Percentiles rank a stretch among this genome's conserved stretches.
Evolutionary conservation across 306 rosid genomes (phyloP).

Genomic region (Acmispon strigosus): DNA sequence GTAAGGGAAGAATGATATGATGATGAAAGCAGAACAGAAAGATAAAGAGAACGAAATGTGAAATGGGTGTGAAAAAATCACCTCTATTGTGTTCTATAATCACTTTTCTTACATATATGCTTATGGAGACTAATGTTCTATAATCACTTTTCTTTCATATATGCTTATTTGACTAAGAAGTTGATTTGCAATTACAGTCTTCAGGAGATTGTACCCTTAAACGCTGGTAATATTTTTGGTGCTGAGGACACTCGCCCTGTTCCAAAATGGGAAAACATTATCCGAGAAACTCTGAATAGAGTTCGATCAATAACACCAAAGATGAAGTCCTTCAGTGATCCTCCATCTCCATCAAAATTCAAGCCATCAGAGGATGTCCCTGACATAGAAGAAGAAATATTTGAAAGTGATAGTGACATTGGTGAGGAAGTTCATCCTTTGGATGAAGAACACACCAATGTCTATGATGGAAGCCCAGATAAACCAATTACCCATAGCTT

Average conservation of each 20-base stretch:
- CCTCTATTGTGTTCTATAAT: too few relatives aligned
- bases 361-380: conserved; percentile 59
- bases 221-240: conserved; percentile 83
- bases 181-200: conserved; percentile 47
- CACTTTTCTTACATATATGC: neutral
- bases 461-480: conserved; percentile 22
- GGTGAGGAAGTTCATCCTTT: conserved; percentile 81
- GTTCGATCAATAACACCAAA: conserved; percentile 43
- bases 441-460: conserved; percentile 43
- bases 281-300: conserved; percentile 64
- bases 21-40: too few relatives aligned
- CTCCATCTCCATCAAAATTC: conserved; percentile 86
- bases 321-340: conserved; percentile 82
- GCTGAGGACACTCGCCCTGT: conserved; percentile 75
- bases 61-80: too few relatives aligned
- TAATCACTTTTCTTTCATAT: neutral
- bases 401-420: conserved; percentile 71
- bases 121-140: neutral
- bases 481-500: conserved; percentile 8
- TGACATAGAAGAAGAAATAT: conserved; percentile 64
- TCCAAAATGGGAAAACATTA: conserved; percentile 72
- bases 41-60: too few relatives aligned
- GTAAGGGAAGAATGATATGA: too few relatives aligned
- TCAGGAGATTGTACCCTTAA: conserved; percentile 96
- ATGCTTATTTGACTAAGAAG: neutral